Base-by-base conservation (phyloP, 495 filamentous ascomycete species). In the Aspergillus bridgeri region DNA sequence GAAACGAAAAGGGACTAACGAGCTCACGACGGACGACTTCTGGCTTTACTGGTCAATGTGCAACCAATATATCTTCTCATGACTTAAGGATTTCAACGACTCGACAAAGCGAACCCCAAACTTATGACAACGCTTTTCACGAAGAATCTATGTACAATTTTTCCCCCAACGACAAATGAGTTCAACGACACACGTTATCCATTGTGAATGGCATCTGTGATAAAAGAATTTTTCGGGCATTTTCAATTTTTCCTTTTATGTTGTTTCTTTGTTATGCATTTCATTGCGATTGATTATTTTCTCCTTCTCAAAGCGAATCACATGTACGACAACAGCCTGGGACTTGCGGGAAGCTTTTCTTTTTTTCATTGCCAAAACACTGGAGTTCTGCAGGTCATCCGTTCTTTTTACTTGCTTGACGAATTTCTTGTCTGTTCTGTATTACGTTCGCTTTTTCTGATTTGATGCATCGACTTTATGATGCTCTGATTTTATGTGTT, bases 351-450 rank as follows among this genome's bases (percentile, higher is more conserved):
- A 54, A 42, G 51, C 59, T 53, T 48, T 47, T 61, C 58, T 53
- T 43, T 61, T 60, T 53, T 43, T 29, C 27, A 29, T 29, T 29
- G 27, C 27, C 27, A 29, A 29, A 29, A 29, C 27, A 56, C 51
- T 55, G 60, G 60, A 55, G 62, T 61, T 57, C 54, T 63, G 56
- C 60, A 66, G 60, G 63, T 55, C 60, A 54, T 66, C 54, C 57
- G 42, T 62, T 61, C 62, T 51, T 61, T 65, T 51, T 42, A n/a
- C 15, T 51, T 38, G 11, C 5, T 38, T 38, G 33, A 38, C 33
- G 33, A 38, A 38, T 38, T 38, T 38, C 33, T 38, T 38, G 33
- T 38, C 13, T 38, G 33, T 56, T 52, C 17, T 27, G 44, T 19
- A 24, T 53, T 49, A 25, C 23, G 45, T 13, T 54, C 17, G 22